A percentile compares a stretch with the other conserved stretches of the same genome.
Evolutionary conservation across 768 basidiomycete genomes (phyloP).

Genomic region (Psilocybe cyanescens): DNA sequence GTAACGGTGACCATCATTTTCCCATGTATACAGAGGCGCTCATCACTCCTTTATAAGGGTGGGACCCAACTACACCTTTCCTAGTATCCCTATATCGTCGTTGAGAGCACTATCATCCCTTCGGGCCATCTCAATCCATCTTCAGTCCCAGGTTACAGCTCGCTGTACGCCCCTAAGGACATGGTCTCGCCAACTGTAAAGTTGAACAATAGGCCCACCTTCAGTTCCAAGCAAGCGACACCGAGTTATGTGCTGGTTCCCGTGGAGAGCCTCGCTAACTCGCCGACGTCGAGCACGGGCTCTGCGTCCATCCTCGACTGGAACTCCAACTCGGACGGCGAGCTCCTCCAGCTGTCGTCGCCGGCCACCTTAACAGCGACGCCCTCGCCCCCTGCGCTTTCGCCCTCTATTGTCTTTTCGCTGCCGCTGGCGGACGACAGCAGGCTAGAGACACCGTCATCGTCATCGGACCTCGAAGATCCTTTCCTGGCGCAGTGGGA

Average conservation of each 20-base stretch:
- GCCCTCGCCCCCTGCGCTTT: neutral
- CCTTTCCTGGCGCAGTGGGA: neutral
- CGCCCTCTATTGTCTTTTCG: slow-evolving; percentile 2
- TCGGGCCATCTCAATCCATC: neutral
- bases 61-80: neutral
- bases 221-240: neutral
- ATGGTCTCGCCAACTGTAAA: slow-evolving; percentile 11
- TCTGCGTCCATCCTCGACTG: slow-evolving; percentile 27
- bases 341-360: slow-evolving; percentile 19
- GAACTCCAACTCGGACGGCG: slow-evolving; percentile 25
- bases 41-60: slow-evolving; percentile 19
- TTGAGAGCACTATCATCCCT: neutral
- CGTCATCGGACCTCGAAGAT: neutral
- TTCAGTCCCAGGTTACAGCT: neutral
- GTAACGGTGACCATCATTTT: slow-evolving; percentile 13
- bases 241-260: slow-evolving; percentile 15
- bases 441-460: neutral
- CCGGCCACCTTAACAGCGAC: slow-evolving; percentile 15
- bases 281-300: slow-evolving; percentile 25
- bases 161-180: neutral
- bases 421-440: slow-evolving; percentile 2
- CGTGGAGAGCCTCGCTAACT: slow-evolving; percentile 18
- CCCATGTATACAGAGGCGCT: slow-evolving; percentile 21
- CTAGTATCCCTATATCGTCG: neutral
- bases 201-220: slow-evolving; percentile 3